These are phyloP conservation scores for Wolfiporia cocos DNA, from an alignment of 1,284 basidiomycete genomes.

Conservation along the genomic window DNA sequence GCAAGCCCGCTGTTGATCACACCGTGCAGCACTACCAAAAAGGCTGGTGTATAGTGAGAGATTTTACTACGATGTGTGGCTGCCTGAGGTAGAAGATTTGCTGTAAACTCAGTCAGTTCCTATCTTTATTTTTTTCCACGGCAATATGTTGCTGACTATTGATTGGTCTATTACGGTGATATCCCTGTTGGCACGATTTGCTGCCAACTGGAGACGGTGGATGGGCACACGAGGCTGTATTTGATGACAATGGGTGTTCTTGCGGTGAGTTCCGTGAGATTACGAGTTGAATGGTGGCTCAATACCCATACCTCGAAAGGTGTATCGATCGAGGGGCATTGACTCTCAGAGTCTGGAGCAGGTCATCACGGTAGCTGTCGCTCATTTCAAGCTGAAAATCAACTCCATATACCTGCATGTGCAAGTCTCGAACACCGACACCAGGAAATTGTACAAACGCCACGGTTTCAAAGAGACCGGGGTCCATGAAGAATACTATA, in stretches of 20 bases:
- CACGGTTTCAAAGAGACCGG: slow-evolving; percentile 67
- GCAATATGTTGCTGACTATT: background rate
- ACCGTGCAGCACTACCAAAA: no score
- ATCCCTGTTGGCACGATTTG: slow-evolving; percentile 79
- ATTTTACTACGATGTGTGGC: slow-evolving; percentile 71
- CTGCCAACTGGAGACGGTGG: slow-evolving; percentile 66
- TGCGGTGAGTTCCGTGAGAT: slow-evolving; percentile 52
- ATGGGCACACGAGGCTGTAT: slow-evolving; percentile 55
- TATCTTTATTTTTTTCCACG: slow-evolving; percentile 1
- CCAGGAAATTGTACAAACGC: slow-evolving; percentile 71
- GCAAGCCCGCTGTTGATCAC: no score
- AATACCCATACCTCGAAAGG: slow-evolving; percentile 34
- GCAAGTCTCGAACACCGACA: slow-evolving; percentile 64
- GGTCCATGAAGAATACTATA: slow-evolving; percentile 70
- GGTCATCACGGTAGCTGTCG: slow-evolving; percentile 54
- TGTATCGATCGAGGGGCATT: slow-evolving; percentile 68
- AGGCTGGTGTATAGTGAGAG: slow-evolving; percentile 78
- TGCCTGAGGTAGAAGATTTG: slow-evolving; percentile 70
- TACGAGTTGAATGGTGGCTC: slow-evolving; percentile 7
- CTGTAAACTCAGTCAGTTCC: slow-evolving; percentile 64
- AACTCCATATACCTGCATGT: slow-evolving; percentile 72
- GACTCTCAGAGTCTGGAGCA: slow-evolving; percentile 64
- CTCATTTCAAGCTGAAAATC: slow-evolving; percentile 53
- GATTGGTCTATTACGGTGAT: slow-evolving; percentile 78
- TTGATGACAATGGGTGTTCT: slow-evolving; percentile 83